Percentiles rank a stretch among this genome's conserved stretches.
Evolutionary conservation across 2,329 filamentous ascomycete species (phyloP).

Genomic region (Penicillium sp.): DNA sequence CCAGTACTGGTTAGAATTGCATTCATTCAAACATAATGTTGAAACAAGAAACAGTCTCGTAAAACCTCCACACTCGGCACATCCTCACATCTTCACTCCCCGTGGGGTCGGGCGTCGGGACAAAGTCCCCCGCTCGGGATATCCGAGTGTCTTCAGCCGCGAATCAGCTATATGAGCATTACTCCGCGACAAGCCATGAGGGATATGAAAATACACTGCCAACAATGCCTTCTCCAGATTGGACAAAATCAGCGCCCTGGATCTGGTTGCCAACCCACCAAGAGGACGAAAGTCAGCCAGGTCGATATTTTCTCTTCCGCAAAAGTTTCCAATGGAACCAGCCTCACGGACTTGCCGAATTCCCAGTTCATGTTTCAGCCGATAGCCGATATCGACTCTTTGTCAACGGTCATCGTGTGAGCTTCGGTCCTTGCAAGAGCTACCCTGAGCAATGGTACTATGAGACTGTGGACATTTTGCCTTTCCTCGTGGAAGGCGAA

Average conservation of each 20-base stretch:
- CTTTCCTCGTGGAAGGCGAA: conserved; percentile 13
- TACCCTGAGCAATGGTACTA: conserved; percentile 23
- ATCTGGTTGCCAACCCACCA: conserved; percentile 13
- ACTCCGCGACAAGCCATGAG: not conserved
- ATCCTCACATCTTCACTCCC: not conserved
- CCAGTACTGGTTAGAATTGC: too few relatives aligned
- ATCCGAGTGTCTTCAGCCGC: not conserved
- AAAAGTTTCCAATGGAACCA: conserved; percentile 13
- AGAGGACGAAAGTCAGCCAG: conserved; percentile 12
- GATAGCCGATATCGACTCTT: conserved; percentile 24
- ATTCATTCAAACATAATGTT: too few relatives aligned
- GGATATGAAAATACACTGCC: not conserved
- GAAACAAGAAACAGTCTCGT: too few relatives aligned
- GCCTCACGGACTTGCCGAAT: not conserved
- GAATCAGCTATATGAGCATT: not conserved
- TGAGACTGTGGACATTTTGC: conserved; percentile 24
- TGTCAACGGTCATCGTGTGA: conserved; percentile 19
- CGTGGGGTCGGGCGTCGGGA: conserved; percentile 17
- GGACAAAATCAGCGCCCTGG: conserved; percentile 13
- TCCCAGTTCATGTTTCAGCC: conserved; percentile 19
- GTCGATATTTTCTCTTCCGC: conserved; percentile 16
- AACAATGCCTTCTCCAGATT: not conserved
- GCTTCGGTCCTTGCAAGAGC: conserved; percentile 24
- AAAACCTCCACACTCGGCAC: too few relatives aligned
- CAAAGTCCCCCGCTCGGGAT: not conserved